Evolutionary conservation across 2,329 filamentous ascomycete species (phyloP).

Genomic region (Botryosphaeria dothidea): DNA sequence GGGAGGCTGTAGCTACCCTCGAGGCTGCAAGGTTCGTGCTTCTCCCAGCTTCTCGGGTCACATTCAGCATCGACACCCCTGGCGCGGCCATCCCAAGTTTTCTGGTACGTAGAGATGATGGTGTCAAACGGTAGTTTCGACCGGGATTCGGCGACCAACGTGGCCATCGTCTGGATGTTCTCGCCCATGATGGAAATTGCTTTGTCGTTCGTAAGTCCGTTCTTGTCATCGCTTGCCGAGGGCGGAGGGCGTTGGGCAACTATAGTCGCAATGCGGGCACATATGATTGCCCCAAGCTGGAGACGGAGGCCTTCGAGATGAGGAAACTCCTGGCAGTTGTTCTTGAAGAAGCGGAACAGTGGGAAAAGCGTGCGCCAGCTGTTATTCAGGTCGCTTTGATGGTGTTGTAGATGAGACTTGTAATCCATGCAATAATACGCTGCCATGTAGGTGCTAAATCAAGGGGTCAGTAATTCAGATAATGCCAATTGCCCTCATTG

Average conservation of each 20-base stretch:
- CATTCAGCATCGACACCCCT: neutral
- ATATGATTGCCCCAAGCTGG: slow-evolving; percentile 43
- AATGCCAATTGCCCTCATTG: neutral
- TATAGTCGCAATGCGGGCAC: slow-evolving; percentile 37
- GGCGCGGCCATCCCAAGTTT: slow-evolving; percentile 34
- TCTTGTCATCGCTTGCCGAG: neutral
- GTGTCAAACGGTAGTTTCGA: slow-evolving; percentile 34
- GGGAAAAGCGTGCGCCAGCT: slow-evolving; percentile 41
- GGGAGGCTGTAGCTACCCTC: slow-evolving; percentile 44
- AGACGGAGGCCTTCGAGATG: slow-evolving; percentile 44
- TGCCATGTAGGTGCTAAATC: slow-evolving; percentile 39
- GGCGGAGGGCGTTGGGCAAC: slow-evolving; percentile 31
- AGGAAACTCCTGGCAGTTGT: slow-evolving; percentile 30
- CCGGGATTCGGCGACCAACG: slow-evolving; percentile 11
- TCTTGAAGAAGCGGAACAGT: slow-evolving; percentile 34
- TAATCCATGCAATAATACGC: slow-evolving; percentile 37
- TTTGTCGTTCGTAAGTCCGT: neutral
- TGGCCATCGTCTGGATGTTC: neutral
- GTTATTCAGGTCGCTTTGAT: slow-evolving; percentile 33
- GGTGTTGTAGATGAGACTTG: slow-evolving; percentile 31
- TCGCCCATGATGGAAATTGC: slow-evolving; percentile 12
- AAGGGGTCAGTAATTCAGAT: neutral
- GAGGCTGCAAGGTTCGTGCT: slow-evolving; percentile 34
- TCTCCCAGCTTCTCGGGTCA: slow-evolving; percentile 31
- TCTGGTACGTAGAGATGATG: slow-evolving; percentile 38